Evolutionary conservation across 2,329 filamentous ascomycete species (phyloP), one percentile per base, ranked within the genome.

Genomic region (Botryotinia convoluta): DNA sequence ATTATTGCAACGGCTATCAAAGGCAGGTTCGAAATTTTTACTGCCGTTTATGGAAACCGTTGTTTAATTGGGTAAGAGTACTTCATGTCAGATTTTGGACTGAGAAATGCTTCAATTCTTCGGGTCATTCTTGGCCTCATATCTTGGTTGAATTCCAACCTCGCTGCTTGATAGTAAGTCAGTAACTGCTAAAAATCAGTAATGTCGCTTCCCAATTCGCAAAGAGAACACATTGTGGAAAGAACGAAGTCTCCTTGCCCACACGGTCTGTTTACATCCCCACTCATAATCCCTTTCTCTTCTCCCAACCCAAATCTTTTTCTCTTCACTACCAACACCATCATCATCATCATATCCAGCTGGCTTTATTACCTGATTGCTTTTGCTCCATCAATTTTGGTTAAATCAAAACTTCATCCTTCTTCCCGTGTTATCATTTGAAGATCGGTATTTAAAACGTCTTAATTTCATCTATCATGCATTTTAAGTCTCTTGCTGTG

Each of bases 401-500:
- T 39, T 37, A 29, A 35, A 65, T 35, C 7, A 35, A 22, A 48
- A 9, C 26, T 42, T 4, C 1, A 32, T 54, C 29, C 35, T 42
- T 57, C 35, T 42, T 32, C 20, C 22, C 18, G 26, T 16, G n/a
- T 63, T 20, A 63, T 63, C 37, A 63, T 63, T 5, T 10, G 26
- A 20, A 42, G 10, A 42, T 42, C 22, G 1, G 22, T 10, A 14
- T 42, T 68, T 8, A 10, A 29, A 29, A 0, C 10, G 12, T 32
- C 48, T 26, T 42, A 14, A 10, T 20, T 51, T 29, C 22, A 48
- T 26, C 14, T 26, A 74, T 14, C 42, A 80, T 80, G 79, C 69
- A 75, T 73, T 76, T 78, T 74, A 77, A 75, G 60, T 39, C 72
- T 73, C 73, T 80, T 69, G 69, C 73, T 32, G 44, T 76, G 16